Base-by-base conservation (phyloP, 441 rosid species). In the Omphalea diandra region DNA sequence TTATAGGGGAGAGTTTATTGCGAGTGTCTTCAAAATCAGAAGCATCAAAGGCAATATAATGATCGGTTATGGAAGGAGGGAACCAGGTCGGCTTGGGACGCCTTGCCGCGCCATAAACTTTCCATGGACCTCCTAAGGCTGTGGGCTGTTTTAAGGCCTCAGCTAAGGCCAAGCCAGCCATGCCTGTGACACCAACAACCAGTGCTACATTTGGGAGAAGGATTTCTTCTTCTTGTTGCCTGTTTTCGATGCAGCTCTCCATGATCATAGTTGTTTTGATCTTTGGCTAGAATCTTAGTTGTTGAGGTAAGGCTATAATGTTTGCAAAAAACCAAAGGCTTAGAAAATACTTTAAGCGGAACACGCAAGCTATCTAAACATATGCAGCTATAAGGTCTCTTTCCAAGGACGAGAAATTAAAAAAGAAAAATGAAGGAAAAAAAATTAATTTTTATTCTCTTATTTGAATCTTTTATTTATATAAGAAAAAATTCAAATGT, bases 1-100 rank as follows among this genome's bases (percentile, higher is more conserved):
- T 50, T 18, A 78, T n/a, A 0, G 71, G 70, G 2, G 65, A 47
- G 15, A 78, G 70, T 27, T 72, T 76, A 0, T 31, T 22, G 12
- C 1, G 12, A 0, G 81, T 77, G 44, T 74, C 76, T 2, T 35
- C 41, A 11, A 26, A 7, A 54, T 67, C 33, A 1, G 55, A 3
- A 12, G 80, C 80, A 10, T 81, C 83, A 27, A 81, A 64, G 26
- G 80, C 0, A n/a, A 76, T 63, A 75, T 54, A 75, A 9, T 8
- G 26, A 17, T 75, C 78, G 1, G 73, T 26, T 56, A 52, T 0
- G 26, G 77, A 41, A 17, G 76, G 36, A 17, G 83, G 79, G 55
- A 80, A 76, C 83, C 84, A 76, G 29, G 4, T 60, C 0, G 84
- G 86, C 26, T 2, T 24, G 24, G 60, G 64, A 12, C 7, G 46